Evolutionary conservation across 1,139 yeast genomes (phyloP), one percentile per base, ranked within the genome.

Genomic region (Candida mesenterica): DNA sequence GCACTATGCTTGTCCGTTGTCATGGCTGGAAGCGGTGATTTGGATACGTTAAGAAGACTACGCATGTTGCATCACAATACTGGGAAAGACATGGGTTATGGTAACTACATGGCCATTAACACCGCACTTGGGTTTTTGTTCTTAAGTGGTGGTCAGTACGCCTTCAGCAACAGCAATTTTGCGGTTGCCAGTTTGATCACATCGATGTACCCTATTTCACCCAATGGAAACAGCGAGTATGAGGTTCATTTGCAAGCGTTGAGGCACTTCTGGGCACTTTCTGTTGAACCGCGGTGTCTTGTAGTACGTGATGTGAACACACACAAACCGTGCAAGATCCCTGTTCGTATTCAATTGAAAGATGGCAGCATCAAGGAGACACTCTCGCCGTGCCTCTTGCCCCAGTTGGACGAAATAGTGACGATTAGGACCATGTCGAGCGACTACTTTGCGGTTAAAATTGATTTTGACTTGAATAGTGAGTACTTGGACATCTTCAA

Each of bases 21-120:
- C 0, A 86, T 88, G 88, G 90, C 96, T 1, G 96, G 96, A 1
- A 79, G 90, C 15, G 98, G 98, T 1, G 97, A 92, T 55, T 61
- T 90, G 36, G 84, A 79, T 36, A 76, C 82, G 0, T 75, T 92
- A 47, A 72, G 92, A 49, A 68, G 96, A 38, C 62, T 88, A 29
- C 71, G 96, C 42, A 73, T 75, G 15, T 59, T 88, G 24, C 88
- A 87, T 53, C 82, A 77, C 15, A 73, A 72, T 18, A 72, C 78
- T 0, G 68, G 62, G 28, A 65, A 63, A 24, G 67, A 65, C 13
- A 61, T 68, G 37, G 68, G 70, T 3, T 88, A 75, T 56, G 95
- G 96, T 0, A 76, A 79, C 42, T 86, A 76, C 53, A 77, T 87
- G 79, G 89, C 94, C 0, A 71, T 82, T 2, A 88, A 85, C 50